Base-by-base conservation (phyloP, 768 basidiomycete genomes). In the Collybiopsis luxurians region DNA sequence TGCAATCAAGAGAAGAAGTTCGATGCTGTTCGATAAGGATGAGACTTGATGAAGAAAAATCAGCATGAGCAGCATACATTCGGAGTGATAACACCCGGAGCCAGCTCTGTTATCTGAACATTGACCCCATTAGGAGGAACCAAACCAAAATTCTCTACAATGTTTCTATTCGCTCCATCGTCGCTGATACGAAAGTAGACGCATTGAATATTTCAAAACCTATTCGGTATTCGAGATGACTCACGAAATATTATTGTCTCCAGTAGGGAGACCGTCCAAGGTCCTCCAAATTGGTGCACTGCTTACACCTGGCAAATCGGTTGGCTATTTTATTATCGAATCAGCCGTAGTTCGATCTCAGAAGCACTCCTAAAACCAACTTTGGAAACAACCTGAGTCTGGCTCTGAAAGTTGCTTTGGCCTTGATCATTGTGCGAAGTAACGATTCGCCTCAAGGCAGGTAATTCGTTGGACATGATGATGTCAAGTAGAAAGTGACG, bases 1-100 rank as follows among this genome's bases (percentile, higher is more conserved):
- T 85, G 63, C 82, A 81, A 63, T 87, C 85, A 55, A 86, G 63
- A 15, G 85, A 84, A 30, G 74, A 74, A 9, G 84, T 85, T 27
- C 83, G 75, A 64, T 76, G 73, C 71, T 76, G 49, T 31, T 61
- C 46, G 71, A 53, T 19, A 27, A n/a, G 49, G 7, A 28, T 21
- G 26, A 27, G 9, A 47, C 43, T 39, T n/a, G 15, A 26, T 27
- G 56, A 4, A 2, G 39, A 44, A 36, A 11, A 28, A 15, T 21
- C n/a, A 19, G 24, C 13, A 11, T 26, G 13, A 43, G 42, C 39
- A 38, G 26, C 26, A 5, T 57, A 84, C 83, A 79, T 82, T 79
- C 4, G 79, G 71, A 21, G 77, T 77, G 11, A 65, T 67, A 36
- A 67, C 73, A 4, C 82, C 82, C 39, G 84, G 84, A 5, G 76